Evolutionary conservation across 768 basidiomycete species (phyloP), one percentile per base, ranked within the genome.

Genomic region (Suillus spraguei): DNA sequence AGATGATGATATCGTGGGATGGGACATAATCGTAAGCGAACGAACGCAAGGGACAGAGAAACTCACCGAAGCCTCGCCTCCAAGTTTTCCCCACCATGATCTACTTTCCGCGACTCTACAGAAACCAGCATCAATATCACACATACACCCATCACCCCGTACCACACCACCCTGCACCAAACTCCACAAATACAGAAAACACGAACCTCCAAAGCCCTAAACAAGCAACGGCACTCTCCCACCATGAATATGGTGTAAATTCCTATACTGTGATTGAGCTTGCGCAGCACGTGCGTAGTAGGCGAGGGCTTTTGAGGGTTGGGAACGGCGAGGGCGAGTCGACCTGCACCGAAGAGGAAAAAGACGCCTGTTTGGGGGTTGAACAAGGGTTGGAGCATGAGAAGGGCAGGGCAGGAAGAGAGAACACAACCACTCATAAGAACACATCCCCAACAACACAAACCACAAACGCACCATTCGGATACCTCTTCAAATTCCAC

Each of bases 271-370:
- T 8, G 68, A 72, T 64, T 91, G 89, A 1, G 81, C 79, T 44
- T 83, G 78, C 70, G 89, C 83, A 20, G 90, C 91, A 72, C 75
- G 83, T 2, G 80, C 82, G 75, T 95, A 93, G 69, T 85, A 90
- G 47, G 82, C 82, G 55, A 95, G 89, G 0, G 96, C 95, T 46
- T 78, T 77, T 14, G 78, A 79, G 0, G 96, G 94, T 69, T 91
- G 89, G 11, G 89, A 87, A 61, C 90, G 84, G 55, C 82, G 17
- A 96, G 83, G 14, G 86, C 83, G 32, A 97, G 83, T 4, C 97
- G 86, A 5, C 96, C 95, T 11, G 93, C 90, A 55, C 92, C 95
- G 73, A 97, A 97, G 33, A 99, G 86, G 83, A 95, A 97, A 77
- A 97, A 95, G 11, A 96, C 87, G 47, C 94, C 92, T 90, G 63